These are phyloP conservation scores for Zoysia matrella DNA, from an alignment of 202 grass and related monocot species.

Conservation along the genomic window DNA sequence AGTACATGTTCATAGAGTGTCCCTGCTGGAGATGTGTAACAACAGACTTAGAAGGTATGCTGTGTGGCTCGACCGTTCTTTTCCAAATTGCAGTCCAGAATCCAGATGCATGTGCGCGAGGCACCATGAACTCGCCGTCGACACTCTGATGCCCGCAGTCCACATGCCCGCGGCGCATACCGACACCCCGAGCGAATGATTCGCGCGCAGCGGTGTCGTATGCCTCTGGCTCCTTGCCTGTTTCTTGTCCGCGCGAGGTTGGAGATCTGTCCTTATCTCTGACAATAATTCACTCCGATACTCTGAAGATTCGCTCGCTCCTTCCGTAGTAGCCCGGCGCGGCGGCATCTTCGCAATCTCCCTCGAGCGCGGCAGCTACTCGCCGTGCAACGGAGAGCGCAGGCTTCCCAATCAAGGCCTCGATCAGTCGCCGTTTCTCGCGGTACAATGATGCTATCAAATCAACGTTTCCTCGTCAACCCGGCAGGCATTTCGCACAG, in stretches of 20 bases:
- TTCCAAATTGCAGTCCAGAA: too few relatives aligned
- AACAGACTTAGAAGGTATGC: too few relatives aligned
- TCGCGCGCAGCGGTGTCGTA: background rate
- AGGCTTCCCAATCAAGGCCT: background rate
- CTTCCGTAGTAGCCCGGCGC: background rate
- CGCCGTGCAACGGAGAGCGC: background rate
- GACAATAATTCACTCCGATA: slow-evolving; percentile 22
- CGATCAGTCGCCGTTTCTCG: slow-evolving; percentile 17
- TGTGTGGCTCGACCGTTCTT: too few relatives aligned
- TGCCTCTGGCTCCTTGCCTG: too few relatives aligned
- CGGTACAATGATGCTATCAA: background rate
- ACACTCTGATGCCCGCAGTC: background rate
- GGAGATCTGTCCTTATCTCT: slow-evolving; percentile 29
- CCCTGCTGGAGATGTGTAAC: background rate
- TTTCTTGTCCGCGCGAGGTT: background rate
- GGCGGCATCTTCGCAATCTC: background rate
- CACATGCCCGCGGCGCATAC: slow-evolving; percentile 25
- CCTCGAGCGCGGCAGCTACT: background rate
- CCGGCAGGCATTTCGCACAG: background rate
- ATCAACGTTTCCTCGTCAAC: background rate
- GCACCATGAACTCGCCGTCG: background rate
- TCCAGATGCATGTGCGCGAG: background rate
- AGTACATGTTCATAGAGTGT: background rate
- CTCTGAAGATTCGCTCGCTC: slow-evolving; percentile 7
- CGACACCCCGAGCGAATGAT: slow-evolving; percentile 8